Evolutionary conservation across 1,284 basidiomycete species (phyloP).

Genomic region (Ganoderma boninense): DNA sequence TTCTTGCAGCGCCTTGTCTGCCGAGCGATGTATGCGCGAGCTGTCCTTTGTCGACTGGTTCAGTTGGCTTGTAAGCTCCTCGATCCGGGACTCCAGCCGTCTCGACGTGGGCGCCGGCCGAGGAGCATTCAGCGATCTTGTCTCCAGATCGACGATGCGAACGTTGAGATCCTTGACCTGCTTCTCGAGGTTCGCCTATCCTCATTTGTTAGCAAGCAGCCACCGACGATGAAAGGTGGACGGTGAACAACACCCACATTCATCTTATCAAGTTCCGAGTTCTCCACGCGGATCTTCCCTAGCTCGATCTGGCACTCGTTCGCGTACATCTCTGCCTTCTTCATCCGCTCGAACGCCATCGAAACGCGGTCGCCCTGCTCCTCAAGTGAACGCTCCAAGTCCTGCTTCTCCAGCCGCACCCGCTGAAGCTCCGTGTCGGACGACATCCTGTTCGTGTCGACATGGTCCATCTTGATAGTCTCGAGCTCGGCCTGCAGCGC

Average conservation of each 20-base stretch:
- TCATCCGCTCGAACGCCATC: slow-evolving; percentile 80
- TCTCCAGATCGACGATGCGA: slow-evolving; percentile 83
- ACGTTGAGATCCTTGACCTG: slow-evolving; percentile 85
- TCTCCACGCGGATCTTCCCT: slow-evolving; percentile 78
- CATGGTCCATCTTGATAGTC: slow-evolving; percentile 78
- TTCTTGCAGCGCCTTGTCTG: slow-evolving; percentile 67
- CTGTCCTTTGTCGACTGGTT: slow-evolving; percentile 58
- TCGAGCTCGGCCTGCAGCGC: slow-evolving; percentile 83
- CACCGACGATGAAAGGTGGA: slow-evolving; percentile 10
- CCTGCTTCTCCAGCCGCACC: slow-evolving; percentile 80
- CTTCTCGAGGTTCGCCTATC: slow-evolving; percentile 81
- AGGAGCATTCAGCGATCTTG: slow-evolving; percentile 74
- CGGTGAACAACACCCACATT: slow-evolving; percentile 71
- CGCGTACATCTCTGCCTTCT: slow-evolving; percentile 80
- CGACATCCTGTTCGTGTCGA: slow-evolving; percentile 74
- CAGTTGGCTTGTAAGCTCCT: slow-evolving; percentile 75
- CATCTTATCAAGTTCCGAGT: slow-evolving; percentile 77
- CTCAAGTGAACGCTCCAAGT: slow-evolving; percentile 80
- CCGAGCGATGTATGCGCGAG: slow-evolving; percentile 55
- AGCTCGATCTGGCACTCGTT: slow-evolving; percentile 80
- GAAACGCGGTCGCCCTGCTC: slow-evolving; percentile 79
- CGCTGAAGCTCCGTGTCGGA: slow-evolving; percentile 80
- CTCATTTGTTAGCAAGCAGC: slow-evolving; percentile 9
- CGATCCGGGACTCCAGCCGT: slow-evolving; percentile 72
- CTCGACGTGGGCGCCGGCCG: slow-evolving; percentile 60